A percentile compares a stretch with the other conserved stretches of the same genome.
Conservation (phyloP, 805 yeast genomes). For the Candida peoriensis region DNA sequence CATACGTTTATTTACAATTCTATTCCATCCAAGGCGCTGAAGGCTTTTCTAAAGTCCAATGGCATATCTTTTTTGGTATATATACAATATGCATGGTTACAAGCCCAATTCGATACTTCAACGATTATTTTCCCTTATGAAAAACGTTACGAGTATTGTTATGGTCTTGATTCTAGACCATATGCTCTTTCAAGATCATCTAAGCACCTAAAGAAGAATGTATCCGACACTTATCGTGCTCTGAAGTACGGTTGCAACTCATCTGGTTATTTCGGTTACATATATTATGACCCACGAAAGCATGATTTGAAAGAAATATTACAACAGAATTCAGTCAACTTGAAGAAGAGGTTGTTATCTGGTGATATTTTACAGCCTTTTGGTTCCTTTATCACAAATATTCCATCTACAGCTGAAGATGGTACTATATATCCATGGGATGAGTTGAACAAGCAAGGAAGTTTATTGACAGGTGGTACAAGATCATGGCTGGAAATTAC, state of each 20-base stretch:
- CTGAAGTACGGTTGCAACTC: slow-evolving; percentile 1
- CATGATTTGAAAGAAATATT: no score
- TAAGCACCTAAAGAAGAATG: not conserved
- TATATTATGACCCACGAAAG: not conserved
- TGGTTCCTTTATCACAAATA: not conserved
- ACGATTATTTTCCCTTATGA: no score
- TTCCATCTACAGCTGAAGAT: no score
- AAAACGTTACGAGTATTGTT: not conserved
- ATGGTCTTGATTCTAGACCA: not conserved
- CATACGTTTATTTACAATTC: no score
- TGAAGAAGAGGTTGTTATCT: not conserved
- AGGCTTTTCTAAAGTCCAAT: not conserved
- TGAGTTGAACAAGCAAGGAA: not conserved
- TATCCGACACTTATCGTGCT: no score
- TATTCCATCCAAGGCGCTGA: no score
- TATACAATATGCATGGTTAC: not conserved
- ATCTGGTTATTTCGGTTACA: not conserved
- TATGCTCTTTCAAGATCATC: no score
- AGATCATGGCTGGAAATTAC: not conserved
- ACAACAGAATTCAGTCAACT: not conserved
- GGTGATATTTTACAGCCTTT: not conserved
- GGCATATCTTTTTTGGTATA: not conserved
- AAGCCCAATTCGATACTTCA: not conserved
- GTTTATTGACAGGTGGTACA: not conserved
- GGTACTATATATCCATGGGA: not conserved